Base-by-base conservation (phyloP, 1,284 basidiomycete genomes). In the Ustilago hordei region DNA sequence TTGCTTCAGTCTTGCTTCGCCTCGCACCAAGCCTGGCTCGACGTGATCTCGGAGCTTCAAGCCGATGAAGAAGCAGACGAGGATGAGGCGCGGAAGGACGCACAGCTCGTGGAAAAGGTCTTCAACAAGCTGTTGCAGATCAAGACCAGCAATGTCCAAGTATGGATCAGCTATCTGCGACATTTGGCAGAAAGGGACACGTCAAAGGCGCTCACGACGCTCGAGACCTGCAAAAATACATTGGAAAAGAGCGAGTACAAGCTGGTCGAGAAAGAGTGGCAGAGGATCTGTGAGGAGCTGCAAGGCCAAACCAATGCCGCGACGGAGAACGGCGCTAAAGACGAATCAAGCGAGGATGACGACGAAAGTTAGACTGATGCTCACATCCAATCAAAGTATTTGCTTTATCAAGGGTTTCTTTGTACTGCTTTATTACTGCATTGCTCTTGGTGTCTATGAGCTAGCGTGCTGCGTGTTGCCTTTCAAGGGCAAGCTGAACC, bases 241-340 rank as follows among this genome's bases (percentile, higher is more conserved):
- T n/a, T 77, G 48, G 50, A 60, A 4, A 61, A 61, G 55, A 55
- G 60, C 50, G 69, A 72, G 19, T 64, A 71, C 54, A 64, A 60
- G 52, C 59, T 63, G 19, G 69, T 72, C 31, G 65, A 76, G 50
- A 66, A 59, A 34, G 39, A 68, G 48, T 76, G 74, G 74, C 62
- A 69, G 15, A 32, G 28, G n/a, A 66, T 77, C 32, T 77, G 66
- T 54, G 53, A 77, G 48, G 57, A 41, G 13, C 50, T 72, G 32
- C 58, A 64, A 19, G n/a, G 8, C 6, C 41, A 38, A 32, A 43
- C 56, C 5, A 41, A 13, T 9, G 13, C 19, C n/a, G 17, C 8
- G 39, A 23, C 4, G 12, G 41, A 54, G 4, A 39, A 57, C 15
- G 35, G 28, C 53, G 15, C 7, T 15, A 43, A 48, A 1, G 54